Base-by-base conservation (phyloP, 2,329 filamentous ascomycete genomes). In the Ceratocystis harringtonii region DNA sequence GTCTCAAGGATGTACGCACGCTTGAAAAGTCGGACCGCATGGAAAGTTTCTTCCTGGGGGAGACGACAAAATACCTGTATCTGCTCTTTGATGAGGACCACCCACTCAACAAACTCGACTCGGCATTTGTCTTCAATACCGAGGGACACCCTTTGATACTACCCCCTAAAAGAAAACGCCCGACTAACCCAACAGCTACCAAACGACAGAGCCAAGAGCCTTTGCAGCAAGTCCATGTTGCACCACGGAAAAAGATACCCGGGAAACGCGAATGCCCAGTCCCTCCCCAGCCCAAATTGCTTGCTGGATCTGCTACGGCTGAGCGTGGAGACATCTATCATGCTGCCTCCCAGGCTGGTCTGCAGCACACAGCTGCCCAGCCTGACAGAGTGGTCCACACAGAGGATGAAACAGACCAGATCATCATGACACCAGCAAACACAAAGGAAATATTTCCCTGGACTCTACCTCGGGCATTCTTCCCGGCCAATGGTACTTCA, bases 1-100 rank as follows among this genome's bases (percentile, higher is more conserved):
- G 92, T 0, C 79, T 97, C 44, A 87, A 91, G 71, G 87, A 92
- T 73, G 89, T 92, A 7, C 79, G 86, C 43, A 89, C 83, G 4
- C 92, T 92, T 2, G 90, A 96, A 75, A 84, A 90, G 75, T 89
- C 84, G 70, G 92, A 99, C 73, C 87, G 94, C 43, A 97, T 97
- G 94, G 94, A 99, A 75, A 97, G 92, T 73, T 99, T 97, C 79
- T 97, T 97, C 72, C 80, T 99, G 0, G 92, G 94, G 15, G 94
- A 99, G 75, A 99, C 94, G 1, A 87, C 90, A 57, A 96, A 97
- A 75, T 99, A 99, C 74, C 79, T 99, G 68, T 97, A 95, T 73
- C 78, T 99, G 65, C 82, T 97, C 1, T 97, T 95, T 74, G 89
- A 95, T 69, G 81, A 86, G 3, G 81, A 85, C 15, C 94, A 97